Evolutionary conservation across 306 rosid species (phyloP).

Genomic region (Vicia villosa): DNA sequence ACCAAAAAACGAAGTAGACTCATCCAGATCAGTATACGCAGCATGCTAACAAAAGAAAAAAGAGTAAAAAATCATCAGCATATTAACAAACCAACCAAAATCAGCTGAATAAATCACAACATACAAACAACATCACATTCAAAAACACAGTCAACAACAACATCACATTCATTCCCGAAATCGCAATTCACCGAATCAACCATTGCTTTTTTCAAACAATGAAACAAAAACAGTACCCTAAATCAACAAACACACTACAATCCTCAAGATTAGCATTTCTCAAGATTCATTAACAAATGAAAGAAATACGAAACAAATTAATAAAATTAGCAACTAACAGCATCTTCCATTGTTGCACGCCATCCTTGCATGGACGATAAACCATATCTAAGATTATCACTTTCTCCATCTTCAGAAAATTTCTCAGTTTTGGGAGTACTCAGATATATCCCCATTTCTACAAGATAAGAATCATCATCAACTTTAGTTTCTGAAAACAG

Average conservation of each 20-base stretch:
- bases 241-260: slow-evolving; percentile 17
- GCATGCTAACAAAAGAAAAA: slow-evolving; percentile 71
- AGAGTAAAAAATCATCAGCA: slow-evolving; percentile 27
- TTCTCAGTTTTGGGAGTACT: slow-evolving; percentile 95
- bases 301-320: slow-evolving; percentile 3
- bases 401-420: slow-evolving; percentile 87
- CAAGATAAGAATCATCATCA: too few relatives aligned
- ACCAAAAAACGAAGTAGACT: slow-evolving; percentile 87
- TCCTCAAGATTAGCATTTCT: slow-evolving; percentile 5
- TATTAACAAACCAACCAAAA: slow-evolving; percentile 12
- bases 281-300: slow-evolving; percentile 6
- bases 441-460: slow-evolving; percentile 83
- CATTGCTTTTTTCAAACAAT: slow-evolving; percentile 21
- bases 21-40: slow-evolving; percentile 90
- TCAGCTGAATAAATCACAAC: slow-evolving; percentile 25
- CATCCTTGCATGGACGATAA: slow-evolving; percentile 99
- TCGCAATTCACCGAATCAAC: slow-evolving; percentile 7
- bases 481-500: too few relatives aligned
- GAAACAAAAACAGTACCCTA: neutral
- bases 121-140: slow-evolving; percentile 16
- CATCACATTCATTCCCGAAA: slow-evolving; percentile 24
- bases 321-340: slow-evolving; percentile 63
- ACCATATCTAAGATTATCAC: slow-evolving; percentile 69
- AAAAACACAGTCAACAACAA: neutral
- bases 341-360: slow-evolving; percentile 99